Percentiles rank a stretch among this genome's conserved stretches.
phyloP scores from a whole-genome alignment of 2,329 filamentous ascomycete species.

The Aureobasidium sp. region DNA sequence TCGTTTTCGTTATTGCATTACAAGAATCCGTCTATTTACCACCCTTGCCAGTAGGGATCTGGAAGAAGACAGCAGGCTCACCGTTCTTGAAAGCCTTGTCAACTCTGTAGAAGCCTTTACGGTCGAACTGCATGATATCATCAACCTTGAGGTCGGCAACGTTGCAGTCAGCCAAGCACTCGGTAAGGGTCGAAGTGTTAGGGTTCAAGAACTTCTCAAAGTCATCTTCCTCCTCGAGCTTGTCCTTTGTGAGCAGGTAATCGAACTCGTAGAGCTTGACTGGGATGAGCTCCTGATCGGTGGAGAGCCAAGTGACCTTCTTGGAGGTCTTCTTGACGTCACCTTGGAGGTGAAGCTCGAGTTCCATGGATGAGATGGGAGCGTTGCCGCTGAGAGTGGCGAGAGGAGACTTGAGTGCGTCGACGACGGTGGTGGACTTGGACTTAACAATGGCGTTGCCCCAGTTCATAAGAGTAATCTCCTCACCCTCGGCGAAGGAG shows the following conservation, averaged over 20 bases:
- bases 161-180: conserved; percentile 73
- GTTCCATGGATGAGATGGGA: conserved; percentile 57
- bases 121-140: conserved; percentile 91
- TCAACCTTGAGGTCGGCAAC: conserved; percentile 70
- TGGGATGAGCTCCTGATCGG: conserved; percentile 66
- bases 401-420: conserved; percentile 31
- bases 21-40: conserved; percentile 9
- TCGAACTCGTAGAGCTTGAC: conserved; percentile 92
- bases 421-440: conserved; percentile 42
- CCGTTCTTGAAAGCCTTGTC: conserved; percentile 56
- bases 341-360: conserved; percentile 84
- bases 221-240: conserved; percentile 77
- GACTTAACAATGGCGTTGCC: conserved; percentile 76
- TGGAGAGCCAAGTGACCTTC: conserved; percentile 90
- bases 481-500: conserved; percentile 73
- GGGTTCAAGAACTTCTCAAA: conserved; percentile 61
- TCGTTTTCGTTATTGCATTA: neutral
- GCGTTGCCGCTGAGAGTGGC: conserved; percentile 38
- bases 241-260: conserved; percentile 88
- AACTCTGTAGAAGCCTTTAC: conserved; percentile 84
- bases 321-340: conserved; percentile 94
- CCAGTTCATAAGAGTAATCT: conserved; percentile 96
- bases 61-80: conserved; percentile 55
- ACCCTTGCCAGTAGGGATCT: conserved; percentile 61
- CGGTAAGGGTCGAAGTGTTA: conserved; percentile 63